Evolutionary conservation across 352 stramenopile species (phyloP).

Genomic region (Pythium vanterpoolii): DNA sequence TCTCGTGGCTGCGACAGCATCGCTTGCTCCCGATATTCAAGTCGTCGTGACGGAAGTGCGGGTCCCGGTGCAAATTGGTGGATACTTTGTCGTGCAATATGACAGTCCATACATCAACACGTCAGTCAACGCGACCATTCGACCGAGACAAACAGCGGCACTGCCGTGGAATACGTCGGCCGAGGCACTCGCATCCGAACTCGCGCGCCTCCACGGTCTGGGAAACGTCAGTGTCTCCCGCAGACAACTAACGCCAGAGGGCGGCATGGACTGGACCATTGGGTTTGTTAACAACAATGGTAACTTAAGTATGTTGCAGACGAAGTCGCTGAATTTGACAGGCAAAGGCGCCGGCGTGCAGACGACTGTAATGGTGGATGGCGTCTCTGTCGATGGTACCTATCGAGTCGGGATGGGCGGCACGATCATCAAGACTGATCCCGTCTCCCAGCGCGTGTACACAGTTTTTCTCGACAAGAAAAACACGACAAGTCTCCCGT

Average conservation of each 20-base stretch:
- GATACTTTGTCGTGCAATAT: constrained; percentile 49
- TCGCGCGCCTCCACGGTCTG: constrained; percentile 46
- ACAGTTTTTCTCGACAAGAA: constrained; percentile 29
- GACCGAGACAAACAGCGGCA: constrained; percentile 23
- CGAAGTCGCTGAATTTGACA: constrained; percentile 50
- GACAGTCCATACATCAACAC: constrained; percentile 28
- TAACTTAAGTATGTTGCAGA: constrained; percentile 35
- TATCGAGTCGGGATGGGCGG: constrained; percentile 62
- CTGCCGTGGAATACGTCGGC: constrained; percentile 58
- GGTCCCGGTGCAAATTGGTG: constrained; percentile 37
- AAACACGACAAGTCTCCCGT: constrained; percentile 44
- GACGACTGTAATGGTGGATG: constrained; percentile 37
- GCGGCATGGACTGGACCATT: constrained; percentile 60
- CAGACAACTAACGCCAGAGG: constrained; percentile 42
- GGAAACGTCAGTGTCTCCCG: constrained; percentile 43
- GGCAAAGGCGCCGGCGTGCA: constrained; percentile 34
- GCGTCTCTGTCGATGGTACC: constrained; percentile 41
- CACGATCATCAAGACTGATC: constrained; percentile 45
- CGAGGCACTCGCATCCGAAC: constrained; percentile 23
- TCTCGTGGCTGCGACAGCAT: constrained; percentile 12
- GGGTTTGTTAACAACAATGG: constrained; percentile 66
- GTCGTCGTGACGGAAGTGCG: constrained; percentile 29
- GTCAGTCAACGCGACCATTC: constrained; percentile 33
- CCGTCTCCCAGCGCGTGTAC: constrained; percentile 41
- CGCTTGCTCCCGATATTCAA: constrained; percentile 7